Base-by-base conservation (phyloP, 176 grass and related monocot genomes). In the Bonia amplexicaulis region DNA sequence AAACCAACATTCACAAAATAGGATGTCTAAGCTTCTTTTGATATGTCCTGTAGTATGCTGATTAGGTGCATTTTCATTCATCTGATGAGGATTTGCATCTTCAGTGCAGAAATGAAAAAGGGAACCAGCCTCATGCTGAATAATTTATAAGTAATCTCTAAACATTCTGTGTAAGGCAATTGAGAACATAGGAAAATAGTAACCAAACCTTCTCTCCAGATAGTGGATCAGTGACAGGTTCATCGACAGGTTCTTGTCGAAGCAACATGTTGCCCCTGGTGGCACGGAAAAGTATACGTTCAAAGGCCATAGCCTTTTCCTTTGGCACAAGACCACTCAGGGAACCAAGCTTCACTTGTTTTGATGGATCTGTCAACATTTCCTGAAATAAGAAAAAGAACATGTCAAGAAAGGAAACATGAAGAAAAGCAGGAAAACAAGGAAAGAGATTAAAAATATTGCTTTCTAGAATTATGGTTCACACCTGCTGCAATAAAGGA, bases 121-220 rank as follows among this genome's bases (percentile, higher is more conserved):
- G 13, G 16, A 52, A 26, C 14, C 47, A 40, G 48, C 39, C 39
- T 65, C 31, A 40, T 31, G n/a, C 62, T 61, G 14, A 64, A 52
- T 58, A 53, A 77, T 20, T 63, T 59, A 7, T 7, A 83, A 83
- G 12, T 73, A 16, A 47, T 8, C 59, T 15, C 39, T 60, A 58
- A 61, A 67, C 48, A 42, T 78, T 42, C 33, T 66, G 67, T 12
- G 5, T 77, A 76, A 55, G 39, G n/a, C 14, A 20, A 44, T 63
- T 61, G 6, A 66, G 7, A 35, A 55, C 19, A 54, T 46, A 69
- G 49, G 74, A 47, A 40, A 78, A 82, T 83, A 71, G 11, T 71
- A n/a, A 98, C 96, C 93, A 67, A 27, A 98, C 96, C 93, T 98
- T 88, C 58, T 93, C 96, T 78, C 96, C 93, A 76, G 96, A 95